Conservation (phyloP, 257 asterid species). For the Fraxinus pennsylvanica region DNA sequence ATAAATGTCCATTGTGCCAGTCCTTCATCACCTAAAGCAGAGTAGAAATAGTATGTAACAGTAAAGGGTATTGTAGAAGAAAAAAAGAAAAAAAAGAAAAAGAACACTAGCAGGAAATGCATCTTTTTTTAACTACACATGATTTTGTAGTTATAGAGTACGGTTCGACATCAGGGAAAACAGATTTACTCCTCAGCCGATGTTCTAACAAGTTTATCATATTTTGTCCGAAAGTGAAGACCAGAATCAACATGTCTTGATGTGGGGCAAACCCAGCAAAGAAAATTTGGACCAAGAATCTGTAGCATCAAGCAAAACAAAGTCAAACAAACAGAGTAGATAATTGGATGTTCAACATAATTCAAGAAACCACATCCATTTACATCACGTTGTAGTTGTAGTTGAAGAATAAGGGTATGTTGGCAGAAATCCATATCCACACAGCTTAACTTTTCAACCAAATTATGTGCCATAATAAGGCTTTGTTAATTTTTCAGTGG, state of each 20-base stretch:
- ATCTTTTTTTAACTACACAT: conserved; percentile 14
- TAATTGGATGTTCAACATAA: not conserved
- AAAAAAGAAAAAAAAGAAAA: not conserved
- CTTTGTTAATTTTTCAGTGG: not conserved
- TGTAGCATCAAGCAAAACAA: conserved; percentile 34
- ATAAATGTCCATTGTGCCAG: conserved; percentile 7
- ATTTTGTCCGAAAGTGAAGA: conserved; percentile 62
- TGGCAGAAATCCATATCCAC: not conserved
- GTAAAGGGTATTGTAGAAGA: not conserved
- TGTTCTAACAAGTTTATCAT: conserved; percentile 38
- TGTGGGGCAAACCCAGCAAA: conserved; percentile 72
- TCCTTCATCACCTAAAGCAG: conserved; percentile 6
- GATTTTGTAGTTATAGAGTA: conserved; percentile 21
- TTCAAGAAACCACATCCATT: conserved; percentile 4
- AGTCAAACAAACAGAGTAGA: conserved; percentile 3
- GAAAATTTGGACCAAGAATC: conserved; percentile 75
- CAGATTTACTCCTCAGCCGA: conserved; percentile 33
- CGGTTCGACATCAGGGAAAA: conserved; percentile 3
- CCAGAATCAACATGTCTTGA: conserved; percentile 64
- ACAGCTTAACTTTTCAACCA: conserved; percentile 1
- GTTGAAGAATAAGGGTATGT: not conserved
- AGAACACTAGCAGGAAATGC: conserved; percentile 15
- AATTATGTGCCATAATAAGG: not conserved
- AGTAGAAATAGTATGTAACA: not conserved
- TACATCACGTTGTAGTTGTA: not conserved